phyloP scores from a whole-genome alignment of 345 rosid genomes.

The Limnanthes douglasii region DNA sequence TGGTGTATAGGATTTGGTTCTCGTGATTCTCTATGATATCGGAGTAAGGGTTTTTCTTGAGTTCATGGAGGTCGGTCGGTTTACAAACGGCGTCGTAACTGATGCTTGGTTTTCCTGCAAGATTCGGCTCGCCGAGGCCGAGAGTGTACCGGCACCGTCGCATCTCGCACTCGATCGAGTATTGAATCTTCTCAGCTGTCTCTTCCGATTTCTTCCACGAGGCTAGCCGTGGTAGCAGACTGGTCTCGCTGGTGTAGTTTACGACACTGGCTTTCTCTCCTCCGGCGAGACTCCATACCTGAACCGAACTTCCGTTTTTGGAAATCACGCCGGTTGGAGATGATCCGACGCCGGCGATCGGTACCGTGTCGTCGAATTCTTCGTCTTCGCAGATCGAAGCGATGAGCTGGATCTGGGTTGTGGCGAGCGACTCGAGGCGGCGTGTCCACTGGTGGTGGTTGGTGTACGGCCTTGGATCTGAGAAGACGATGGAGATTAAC shows the following conservation, averaged over 20 bases:
- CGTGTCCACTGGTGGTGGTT: slow-evolving; percentile 60
- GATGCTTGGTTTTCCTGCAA: slow-evolving; percentile 59
- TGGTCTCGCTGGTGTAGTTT: slow-evolving; percentile 41
- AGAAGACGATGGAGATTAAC: slow-evolving; percentile 41
- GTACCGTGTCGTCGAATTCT: slow-evolving; percentile 23
- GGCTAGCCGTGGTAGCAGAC: slow-evolving; percentile 66
- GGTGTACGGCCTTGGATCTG: slow-evolving; percentile 66
- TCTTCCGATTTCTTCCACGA: slow-evolving; percentile 68
- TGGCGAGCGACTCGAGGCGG: slow-evolving; percentile 52
- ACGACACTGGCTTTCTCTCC: slow-evolving; percentile 20
- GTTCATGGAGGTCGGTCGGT: slow-evolving; percentile 39
- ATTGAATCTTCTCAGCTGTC: slow-evolving; percentile 43
- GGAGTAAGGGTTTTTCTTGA: slow-evolving; percentile 36
- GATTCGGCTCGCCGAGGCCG: slow-evolving; percentile 76
- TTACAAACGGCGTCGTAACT: slow-evolving; percentile 70
- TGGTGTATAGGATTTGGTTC: slow-evolving; percentile 45
- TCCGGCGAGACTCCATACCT: slow-evolving; percentile 49
- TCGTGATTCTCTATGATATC: slow-evolving; percentile 52
- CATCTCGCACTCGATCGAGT: slow-evolving; percentile 72
- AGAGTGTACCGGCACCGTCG: slow-evolving; percentile 60
- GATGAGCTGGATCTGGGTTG: slow-evolving; percentile 50
- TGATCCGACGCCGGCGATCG: slow-evolving; percentile 27
- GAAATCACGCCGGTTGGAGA: slow-evolving; percentile 27
- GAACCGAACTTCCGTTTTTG: slow-evolving; percentile 34
- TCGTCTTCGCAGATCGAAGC: slow-evolving; percentile 51